Evolutionary conservation across 352 stramenopile genomes (phyloP).

Genomic region (Pythium apleroticum): DNA sequence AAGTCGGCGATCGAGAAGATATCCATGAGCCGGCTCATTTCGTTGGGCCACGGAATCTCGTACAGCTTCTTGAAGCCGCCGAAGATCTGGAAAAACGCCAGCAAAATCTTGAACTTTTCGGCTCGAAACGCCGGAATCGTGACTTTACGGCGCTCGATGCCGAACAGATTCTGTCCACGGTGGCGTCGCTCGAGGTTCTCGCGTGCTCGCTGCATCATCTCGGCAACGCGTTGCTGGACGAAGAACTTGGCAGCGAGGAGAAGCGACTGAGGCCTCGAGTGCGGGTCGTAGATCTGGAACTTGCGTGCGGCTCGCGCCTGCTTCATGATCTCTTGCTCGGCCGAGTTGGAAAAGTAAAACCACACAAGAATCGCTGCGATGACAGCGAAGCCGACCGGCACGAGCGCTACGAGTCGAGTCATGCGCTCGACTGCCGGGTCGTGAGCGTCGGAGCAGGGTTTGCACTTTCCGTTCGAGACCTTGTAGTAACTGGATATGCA

Average conservation of each 20-base stretch:
- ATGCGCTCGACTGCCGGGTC: slow-evolving; percentile 40
- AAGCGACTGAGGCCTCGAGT: slow-evolving; percentile 23
- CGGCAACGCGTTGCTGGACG: slow-evolving; percentile 25
- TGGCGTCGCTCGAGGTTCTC: slow-evolving; percentile 8
- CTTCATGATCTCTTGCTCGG: slow-evolving; percentile 50
- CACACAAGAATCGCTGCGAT: slow-evolving; percentile 38
- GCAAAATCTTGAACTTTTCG: slow-evolving; percentile 81
- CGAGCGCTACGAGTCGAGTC: slow-evolving; percentile 37
- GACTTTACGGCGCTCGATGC: slow-evolving; percentile 32
- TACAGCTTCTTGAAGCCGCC: slow-evolving; percentile 74
- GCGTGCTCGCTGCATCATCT: slow-evolving; percentile 16
- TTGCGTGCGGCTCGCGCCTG: slow-evolving; percentile 51
- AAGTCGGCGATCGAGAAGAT: slow-evolving; percentile 71
- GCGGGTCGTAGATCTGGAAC: slow-evolving; percentile 47
- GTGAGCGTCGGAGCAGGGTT: slow-evolving; percentile 44
- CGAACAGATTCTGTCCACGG: slow-evolving; percentile 31
- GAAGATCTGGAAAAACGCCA: slow-evolving; percentile 78
- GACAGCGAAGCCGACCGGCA: slow-evolving; percentile 39
- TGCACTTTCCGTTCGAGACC: slow-evolving; percentile 56
- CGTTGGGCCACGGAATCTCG: slow-evolving; percentile 64
- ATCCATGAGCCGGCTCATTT: slow-evolving; percentile 62
- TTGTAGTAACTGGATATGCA: slow-evolving; percentile 56
- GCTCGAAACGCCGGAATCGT: slow-evolving; percentile 38
- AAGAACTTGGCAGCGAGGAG: slow-evolving; percentile 30
- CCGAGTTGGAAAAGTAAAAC: slow-evolving; percentile 47